A percentile compares a stretch with the other conserved stretches of the same genome.
Conservation (phyloP, 257 asterid genomes). For the Primulina tabacum region DNA sequence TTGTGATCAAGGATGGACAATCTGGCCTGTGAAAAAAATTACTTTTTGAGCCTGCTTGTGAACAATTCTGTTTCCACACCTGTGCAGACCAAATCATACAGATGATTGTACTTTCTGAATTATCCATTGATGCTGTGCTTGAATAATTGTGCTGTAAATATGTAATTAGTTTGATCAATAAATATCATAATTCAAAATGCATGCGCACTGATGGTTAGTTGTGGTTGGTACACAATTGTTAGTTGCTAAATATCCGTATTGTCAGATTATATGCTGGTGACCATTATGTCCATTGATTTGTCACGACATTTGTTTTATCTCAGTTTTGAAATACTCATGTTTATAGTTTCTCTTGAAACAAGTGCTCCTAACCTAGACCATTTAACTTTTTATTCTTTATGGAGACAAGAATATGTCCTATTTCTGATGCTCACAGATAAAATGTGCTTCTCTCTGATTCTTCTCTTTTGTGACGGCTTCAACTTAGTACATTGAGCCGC, state of each 20-base stretch:
- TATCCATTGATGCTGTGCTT: not conserved
- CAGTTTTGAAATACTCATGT: not conserved
- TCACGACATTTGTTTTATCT: not conserved
- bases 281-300: not conserved
- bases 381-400: not conserved
- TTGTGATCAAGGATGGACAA: conserved; percentile 5
- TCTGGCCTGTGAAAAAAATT: not conserved
- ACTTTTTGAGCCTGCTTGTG: conserved; percentile 6
- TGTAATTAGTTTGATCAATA: not conserved
- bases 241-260: too few species aligned
- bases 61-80: not conserved
- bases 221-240: conserved; percentile 3
- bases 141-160: conserved; percentile 10
- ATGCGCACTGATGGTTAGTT: not conserved
- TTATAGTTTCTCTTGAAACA: not conserved
- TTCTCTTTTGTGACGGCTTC: conserved; percentile 23
- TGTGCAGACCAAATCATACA: not conserved
- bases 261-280: not conserved
- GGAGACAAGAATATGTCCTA: not conserved
- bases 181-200: not conserved
- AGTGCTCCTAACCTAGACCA: not conserved
- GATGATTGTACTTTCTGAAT: not conserved
- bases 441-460: conserved; percentile 8
- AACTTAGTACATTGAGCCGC: conserved; percentile 68
- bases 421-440: not conserved